These are phyloP conservation scores for Cladosporium phlei DNA, from an alignment of 2,329 filamentous ascomycete genomes.

Conservation along the genomic window DNA sequence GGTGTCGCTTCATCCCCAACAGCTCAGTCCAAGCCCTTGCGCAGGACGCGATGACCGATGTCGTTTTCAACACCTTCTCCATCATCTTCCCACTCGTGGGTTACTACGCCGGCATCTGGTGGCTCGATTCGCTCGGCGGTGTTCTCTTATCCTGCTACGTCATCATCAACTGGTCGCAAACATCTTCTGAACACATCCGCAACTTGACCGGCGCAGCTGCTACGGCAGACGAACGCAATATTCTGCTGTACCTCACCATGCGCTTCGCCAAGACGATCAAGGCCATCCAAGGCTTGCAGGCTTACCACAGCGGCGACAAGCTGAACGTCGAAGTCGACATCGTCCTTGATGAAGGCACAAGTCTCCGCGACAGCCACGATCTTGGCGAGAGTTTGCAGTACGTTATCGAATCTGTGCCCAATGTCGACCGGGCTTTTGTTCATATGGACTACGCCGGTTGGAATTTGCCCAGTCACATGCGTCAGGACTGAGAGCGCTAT, in stretches of 20 bases:
- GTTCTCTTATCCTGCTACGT: constrained; percentile 73
- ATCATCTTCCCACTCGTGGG: constrained; percentile 82
- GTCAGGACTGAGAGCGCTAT: constrained; percentile 35
- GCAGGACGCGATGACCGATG: constrained; percentile 65
- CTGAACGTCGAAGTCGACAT: constrained; percentile 80
- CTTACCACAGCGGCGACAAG: constrained; percentile 81
- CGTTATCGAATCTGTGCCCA: constrained; percentile 77
- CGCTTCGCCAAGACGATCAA: constrained; percentile 84
- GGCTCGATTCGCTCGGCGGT: constrained; percentile 75
- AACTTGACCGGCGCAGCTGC: constrained; percentile 76
- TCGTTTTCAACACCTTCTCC: constrained; percentile 85
- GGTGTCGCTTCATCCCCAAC: constrained; percentile 81
- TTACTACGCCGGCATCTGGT: constrained; percentile 73
- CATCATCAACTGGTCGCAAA: constrained; percentile 72
- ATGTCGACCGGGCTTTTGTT: constrained; percentile 57
- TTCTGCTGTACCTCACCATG: constrained; percentile 87
- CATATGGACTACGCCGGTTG: constrained; percentile 49
- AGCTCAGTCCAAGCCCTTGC: constrained; percentile 77
- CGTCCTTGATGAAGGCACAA: constrained; percentile 71
- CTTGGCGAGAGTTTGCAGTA: constrained; percentile 74
- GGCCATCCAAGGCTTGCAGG: constrained; percentile 78
- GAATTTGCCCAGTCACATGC: constrained; percentile 49
- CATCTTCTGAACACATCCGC: constrained; percentile 70
- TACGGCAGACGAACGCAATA: constrained; percentile 74
- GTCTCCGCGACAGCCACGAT: constrained; percentile 75